These are phyloP conservation scores for Pigoraptor vietnamica DNA, from an alignment of 78 protist genomes.

Conservation along the genomic window DNA sequence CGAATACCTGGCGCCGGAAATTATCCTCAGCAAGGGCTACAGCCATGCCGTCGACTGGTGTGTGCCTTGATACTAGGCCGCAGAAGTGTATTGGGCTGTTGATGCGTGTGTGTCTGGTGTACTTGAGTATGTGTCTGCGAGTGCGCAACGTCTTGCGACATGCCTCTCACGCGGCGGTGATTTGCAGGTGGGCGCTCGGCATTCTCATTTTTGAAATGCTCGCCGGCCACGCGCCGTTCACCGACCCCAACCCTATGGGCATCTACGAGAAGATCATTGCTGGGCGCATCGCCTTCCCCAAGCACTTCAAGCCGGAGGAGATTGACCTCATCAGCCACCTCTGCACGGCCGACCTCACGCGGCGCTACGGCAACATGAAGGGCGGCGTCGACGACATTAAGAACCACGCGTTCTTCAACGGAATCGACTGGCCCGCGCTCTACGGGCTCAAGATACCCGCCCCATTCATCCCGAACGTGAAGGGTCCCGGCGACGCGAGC, in stretches of 20 bases:
- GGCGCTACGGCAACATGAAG: constrained; percentile 80
- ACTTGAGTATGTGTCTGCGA: too few relatives aligned
- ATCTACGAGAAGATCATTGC: constrained; percentile 85
- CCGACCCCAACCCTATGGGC: constrained; percentile 74
- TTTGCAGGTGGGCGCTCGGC: constrained; percentile 9
- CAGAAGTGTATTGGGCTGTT: too few relatives aligned
- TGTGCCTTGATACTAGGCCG: too few relatives aligned
- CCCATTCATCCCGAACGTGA: constrained; percentile 21
- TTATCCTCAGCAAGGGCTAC: constrained; percentile 21
- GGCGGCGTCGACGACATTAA: constrained; percentile 87
- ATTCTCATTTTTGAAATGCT: constrained; percentile 46
- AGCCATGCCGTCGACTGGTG: constrained; percentile 58
- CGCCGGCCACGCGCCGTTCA: constrained; percentile 77
- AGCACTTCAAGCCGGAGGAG: constrained; percentile 63
- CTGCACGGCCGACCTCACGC: constrained; percentile 38
- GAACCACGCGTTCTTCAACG: constrained; percentile 37
- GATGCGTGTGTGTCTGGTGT: too few relatives aligned
- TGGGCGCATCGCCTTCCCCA: constrained; percentile 76
- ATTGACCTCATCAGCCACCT: constrained; percentile 12
- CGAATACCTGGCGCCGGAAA: constrained; percentile 66
- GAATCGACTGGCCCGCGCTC: constrained; percentile 72
- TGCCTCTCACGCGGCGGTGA: too few relatives aligned
- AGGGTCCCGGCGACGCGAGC: constrained; percentile 18
- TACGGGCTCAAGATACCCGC: constrained; percentile 14
- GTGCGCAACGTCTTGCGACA: too few relatives aligned